Conservation (phyloP, 2,329 filamentous ascomycete genomes). For the Gaeumannomyces sp. region DNA sequence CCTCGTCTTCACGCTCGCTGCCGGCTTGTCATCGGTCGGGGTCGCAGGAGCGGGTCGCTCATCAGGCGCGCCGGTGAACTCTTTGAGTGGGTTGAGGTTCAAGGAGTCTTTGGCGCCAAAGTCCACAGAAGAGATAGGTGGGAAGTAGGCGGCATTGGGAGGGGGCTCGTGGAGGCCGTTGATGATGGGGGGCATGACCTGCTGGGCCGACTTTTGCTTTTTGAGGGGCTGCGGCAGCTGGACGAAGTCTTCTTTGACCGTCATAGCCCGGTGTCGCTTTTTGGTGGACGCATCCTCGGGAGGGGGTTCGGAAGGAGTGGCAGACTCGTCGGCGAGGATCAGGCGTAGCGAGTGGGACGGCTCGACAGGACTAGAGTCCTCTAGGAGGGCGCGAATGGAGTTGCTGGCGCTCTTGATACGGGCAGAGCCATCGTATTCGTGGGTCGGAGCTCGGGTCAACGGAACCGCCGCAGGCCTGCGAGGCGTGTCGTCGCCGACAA, state of each 20-base stretch:
- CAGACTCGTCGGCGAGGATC: conserved; percentile 36
- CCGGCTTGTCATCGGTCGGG: conserved; percentile 26
- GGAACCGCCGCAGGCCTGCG: background rate
- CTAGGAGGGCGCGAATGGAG: conserved; percentile 35
- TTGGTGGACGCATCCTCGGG: conserved; percentile 42
- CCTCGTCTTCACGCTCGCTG: conserved; percentile 34
- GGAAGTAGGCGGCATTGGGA: conserved; percentile 54
- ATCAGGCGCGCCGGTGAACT: conserved; percentile 24
- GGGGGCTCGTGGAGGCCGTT: conserved; percentile 58
- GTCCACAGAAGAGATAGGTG: conserved; percentile 52
- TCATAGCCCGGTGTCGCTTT: conserved; percentile 44
- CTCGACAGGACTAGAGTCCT: conserved; percentile 31
- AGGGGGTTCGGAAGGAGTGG: conserved; percentile 2
- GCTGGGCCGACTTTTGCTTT: conserved; percentile 55
- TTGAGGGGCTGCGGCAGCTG: conserved; percentile 59
- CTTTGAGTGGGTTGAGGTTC: conserved; percentile 35
- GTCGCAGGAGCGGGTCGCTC: conserved; percentile 13
- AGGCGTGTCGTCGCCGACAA: conserved; percentile 13
- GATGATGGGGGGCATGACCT: conserved; percentile 59
- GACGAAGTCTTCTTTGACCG: conserved; percentile 54
- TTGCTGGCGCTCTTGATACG: conserved; percentile 20
- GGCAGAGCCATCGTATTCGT: conserved; percentile 14
- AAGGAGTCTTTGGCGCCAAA: conserved; percentile 43
- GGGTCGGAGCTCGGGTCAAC: conserved; percentile 9
- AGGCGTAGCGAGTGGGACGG: conserved; percentile 38